Evolutionary conservation across 1,139 yeast species (phyloP), one percentile per base, ranked within the genome.

Genomic region (Sugiyamaella japonica): DNA sequence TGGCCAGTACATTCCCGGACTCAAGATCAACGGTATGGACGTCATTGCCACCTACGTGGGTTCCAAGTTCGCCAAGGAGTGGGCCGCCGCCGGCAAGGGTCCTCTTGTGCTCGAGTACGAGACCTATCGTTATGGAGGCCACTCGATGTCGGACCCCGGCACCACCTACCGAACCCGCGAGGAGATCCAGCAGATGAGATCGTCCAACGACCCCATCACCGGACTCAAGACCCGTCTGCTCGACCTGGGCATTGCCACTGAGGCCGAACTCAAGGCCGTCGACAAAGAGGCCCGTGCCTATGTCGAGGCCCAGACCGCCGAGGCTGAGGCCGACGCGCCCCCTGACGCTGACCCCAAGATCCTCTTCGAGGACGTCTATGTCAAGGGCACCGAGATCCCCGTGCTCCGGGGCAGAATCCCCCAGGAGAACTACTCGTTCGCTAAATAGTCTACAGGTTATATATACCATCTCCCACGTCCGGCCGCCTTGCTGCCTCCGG

Each of bases 111-210:
- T 93, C 67, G 99, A 93, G 80, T 93, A 87, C 76, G 97, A 91
- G 79, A 93, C 99, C 66, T 93, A 93, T 79, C 86, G 99, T 82
- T 93, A 93, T 75, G 98, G 99, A 80, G 99, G 99, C 73, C 99
- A 93, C 83, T 93, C 99, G 66, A 93, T 93, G 98, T 91, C 97
- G 65, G 98, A 93, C 76, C 98, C 98, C 69, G 98, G 98, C 82
- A 93, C 98, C 74, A 91, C 98, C 64, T 93, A 93, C 85, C 86
- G 98, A 83, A 93, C 99, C 72, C 90, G 99, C 80, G 99, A 93
- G 79, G 99, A 93, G 80, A 95, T 93, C 66, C 98, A 91, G 78
- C 95, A 93, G 81, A 91, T 93, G 97, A 87, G 99, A 81, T 89
- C 97, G 48, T 86, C 91, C 80, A 90, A 87, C 73, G 99, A 93